Conservation (phyloP, 192 early-diverging fungal species). For the Rhizophagus sp. region DNA sequence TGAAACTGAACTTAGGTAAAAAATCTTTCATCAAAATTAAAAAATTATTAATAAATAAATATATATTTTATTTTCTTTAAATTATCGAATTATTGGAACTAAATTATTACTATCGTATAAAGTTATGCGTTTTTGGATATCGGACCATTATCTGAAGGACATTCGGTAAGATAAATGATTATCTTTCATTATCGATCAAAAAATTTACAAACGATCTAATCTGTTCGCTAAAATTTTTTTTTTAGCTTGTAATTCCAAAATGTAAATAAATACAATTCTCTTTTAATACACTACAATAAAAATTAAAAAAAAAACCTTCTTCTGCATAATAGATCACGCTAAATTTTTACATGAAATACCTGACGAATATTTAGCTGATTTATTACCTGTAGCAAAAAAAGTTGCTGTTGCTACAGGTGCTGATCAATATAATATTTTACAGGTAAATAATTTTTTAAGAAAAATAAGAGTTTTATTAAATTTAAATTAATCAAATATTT, state of each 20-base stretch:
- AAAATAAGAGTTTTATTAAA: neutral
- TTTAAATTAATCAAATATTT: neutral
- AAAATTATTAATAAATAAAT: neutral
- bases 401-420: slow-evolving; percentile 71
- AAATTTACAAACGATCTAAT: neutral
- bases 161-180: slow-evolving; percentile 51
- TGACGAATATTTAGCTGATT: slow-evolving; percentile 79
- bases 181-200: neutral
- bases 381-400: slow-evolving; percentile 88
- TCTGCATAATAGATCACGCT: slow-evolving; percentile 68
- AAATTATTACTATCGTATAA: neutral
- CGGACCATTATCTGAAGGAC: slow-evolving; percentile 72
- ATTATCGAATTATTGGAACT: neutral
- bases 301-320: slow-evolving; percentile 20
- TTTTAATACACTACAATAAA: neutral
- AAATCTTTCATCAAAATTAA: neutral
- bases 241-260: slow-evolving; percentile 71
- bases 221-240: neutral
- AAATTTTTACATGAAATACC: slow-evolving; percentile 89
- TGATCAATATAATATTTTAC: slow-evolving; percentile 84
- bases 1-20: slow-evolving; percentile 70
- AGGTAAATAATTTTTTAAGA: slow-evolving; percentile 42
- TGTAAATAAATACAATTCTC: slow-evolving; percentile 40
- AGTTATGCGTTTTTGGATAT: slow-evolving; percentile 84
- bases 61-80: too few species aligned